Conservation (phyloP, 164 flowering plant species). For the Vitis riparia region DNA sequence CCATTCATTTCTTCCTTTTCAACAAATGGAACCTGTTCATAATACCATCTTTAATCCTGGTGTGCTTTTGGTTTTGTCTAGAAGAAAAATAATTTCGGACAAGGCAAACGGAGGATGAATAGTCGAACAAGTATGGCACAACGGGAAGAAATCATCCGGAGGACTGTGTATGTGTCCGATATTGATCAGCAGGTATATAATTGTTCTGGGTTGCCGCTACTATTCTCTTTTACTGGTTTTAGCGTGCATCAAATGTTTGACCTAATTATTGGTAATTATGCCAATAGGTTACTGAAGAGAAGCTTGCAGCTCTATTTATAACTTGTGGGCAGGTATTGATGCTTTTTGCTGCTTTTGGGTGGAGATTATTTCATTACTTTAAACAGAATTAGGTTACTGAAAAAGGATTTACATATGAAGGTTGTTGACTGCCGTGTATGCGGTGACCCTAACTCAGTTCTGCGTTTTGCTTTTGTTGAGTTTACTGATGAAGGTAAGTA, state of each 20-base stretch:
- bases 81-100: slow-evolving; percentile 57
- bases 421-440: slow-evolving; percentile 83
- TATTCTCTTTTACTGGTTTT: not conserved
- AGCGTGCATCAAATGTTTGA: not conserved
- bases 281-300: slow-evolving; percentile 61
- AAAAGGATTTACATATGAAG: slow-evolving; percentile 23
- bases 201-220: not conserved
- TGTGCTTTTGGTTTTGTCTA: slow-evolving; percentile 10
- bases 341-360: not conserved
- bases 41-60: too few relatives aligned
- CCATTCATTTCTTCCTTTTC: too few relatives aligned
- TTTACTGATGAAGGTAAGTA: slow-evolving; percentile 72
- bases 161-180: slow-evolving; percentile 94
- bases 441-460: slow-evolving; percentile 77
- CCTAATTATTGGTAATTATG: not conserved
- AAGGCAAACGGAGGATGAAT: slow-evolving; percentile 71
- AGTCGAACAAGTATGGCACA: slow-evolving; percentile 83
- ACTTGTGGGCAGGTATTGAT: slow-evolving; percentile 64
- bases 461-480: slow-evolving; percentile 83
- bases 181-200: slow-evolving; percentile 83
- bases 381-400: slow-evolving; percentile 1
- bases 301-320: slow-evolving; percentile 69
- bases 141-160: slow-evolving; percentile 73
- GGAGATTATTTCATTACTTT: not conserved
- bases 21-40: too few relatives aligned